Evolutionary conservation across 306 rosid genomes (phyloP).

Genomic region (Inga oerstediana): DNA sequence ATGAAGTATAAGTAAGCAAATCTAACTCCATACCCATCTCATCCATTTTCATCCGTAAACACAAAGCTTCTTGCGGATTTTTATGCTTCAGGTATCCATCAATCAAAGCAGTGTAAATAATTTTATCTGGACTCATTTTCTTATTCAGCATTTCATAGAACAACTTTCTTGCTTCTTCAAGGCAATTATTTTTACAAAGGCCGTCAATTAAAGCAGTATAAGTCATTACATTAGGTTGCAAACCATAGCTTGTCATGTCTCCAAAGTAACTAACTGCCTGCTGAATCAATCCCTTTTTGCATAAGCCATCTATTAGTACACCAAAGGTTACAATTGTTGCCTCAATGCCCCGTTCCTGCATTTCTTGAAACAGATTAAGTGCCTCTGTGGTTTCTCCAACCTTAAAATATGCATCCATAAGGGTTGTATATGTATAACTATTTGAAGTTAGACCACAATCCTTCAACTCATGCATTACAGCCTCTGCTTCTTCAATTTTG

Average conservation of each 20-base stretch:
- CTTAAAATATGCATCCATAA: constrained; percentile 87
- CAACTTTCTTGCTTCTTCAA: constrained; percentile 69
- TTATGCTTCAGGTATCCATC: constrained; percentile 91
- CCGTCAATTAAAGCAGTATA: constrained; percentile 89
- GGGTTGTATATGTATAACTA: constrained; percentile 68
- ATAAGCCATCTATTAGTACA: constrained; percentile 85
- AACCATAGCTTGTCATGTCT: constrained; percentile 55
- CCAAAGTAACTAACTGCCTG: constrained; percentile 71
- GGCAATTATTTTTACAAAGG: constrained; percentile 63
- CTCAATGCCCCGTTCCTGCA: constrained; percentile 69
- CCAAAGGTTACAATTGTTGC: constrained; percentile 74
- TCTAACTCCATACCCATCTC: constrained; percentile 77
- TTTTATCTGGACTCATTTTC: constrained; percentile 83
- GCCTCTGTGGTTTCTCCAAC: constrained; percentile 68
- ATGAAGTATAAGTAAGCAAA: constrained; percentile 77
- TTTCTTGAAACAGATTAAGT: constrained; percentile 62
- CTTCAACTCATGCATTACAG: constrained; percentile 61
- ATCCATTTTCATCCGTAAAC: constrained; percentile 61
- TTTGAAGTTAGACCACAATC: constrained; percentile 60
- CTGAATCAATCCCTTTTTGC: constrained; percentile 73
- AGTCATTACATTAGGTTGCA: constrained; percentile 78
- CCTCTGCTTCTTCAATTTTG: constrained; percentile 65
- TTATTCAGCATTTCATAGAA: constrained; percentile 77
- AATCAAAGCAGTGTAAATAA: constrained; percentile 74
- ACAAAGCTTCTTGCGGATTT: constrained; percentile 74